Conservation (phyloP, 2,329 filamentous ascomycete genomes). For the Pseudogymnoascus sp. region DNA sequence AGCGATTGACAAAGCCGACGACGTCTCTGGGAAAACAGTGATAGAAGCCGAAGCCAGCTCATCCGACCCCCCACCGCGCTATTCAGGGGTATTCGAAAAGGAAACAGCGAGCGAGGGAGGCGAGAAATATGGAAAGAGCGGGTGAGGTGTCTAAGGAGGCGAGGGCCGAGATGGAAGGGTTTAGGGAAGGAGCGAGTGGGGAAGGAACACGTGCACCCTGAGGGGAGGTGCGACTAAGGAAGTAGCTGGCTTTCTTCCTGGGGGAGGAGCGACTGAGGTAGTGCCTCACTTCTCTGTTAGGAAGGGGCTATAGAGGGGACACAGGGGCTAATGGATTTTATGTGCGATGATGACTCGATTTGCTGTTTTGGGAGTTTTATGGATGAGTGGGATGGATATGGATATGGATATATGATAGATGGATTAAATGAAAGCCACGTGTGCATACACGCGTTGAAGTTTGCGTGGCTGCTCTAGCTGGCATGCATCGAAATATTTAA, state of each 20-base stretch:
- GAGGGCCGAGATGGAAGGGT: not conserved
- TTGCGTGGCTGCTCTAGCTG: not conserved
- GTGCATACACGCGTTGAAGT: not conserved
- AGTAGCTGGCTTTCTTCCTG: not conserved
- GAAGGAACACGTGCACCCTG: not conserved
- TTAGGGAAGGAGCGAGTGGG: not conserved
- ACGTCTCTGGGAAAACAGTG: not conserved
- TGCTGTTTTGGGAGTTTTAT: no score
- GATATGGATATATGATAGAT: not conserved
- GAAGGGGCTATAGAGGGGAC: not conserved
- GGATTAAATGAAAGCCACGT: not conserved
- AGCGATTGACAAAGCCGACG: not conserved
- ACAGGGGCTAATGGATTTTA: no score
- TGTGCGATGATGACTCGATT: no score
- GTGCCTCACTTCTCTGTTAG: not conserved
- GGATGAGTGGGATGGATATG: not conserved
- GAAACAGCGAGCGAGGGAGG: not conserved
- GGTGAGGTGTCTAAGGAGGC: not conserved
- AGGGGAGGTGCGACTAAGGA: not conserved
- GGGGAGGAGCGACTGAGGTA: not conserved
- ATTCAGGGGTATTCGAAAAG: not conserved
- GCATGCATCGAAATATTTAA: no score
- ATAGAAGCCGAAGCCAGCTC: not conserved
- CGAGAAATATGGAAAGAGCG: not conserved
- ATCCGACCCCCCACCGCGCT: not conserved